These are phyloP conservation scores for Fusarium austroafricanum DNA, from an alignment of 2,329 filamentous ascomycete species.

Conservation along the genomic window DNA sequence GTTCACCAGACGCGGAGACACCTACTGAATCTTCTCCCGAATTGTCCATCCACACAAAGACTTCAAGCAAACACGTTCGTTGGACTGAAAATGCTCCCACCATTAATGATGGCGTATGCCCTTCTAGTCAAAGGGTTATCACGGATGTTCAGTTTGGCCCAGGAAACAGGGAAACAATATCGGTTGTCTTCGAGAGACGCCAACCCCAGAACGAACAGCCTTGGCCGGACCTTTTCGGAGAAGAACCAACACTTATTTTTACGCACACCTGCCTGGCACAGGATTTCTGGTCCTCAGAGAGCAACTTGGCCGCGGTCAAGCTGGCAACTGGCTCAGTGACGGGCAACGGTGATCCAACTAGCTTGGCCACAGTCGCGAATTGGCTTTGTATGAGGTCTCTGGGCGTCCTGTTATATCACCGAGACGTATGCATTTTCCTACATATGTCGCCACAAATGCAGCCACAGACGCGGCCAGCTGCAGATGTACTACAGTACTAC, in stretches of 20 bases:
- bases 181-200: constrained; percentile 27
- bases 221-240: constrained; percentile 48
- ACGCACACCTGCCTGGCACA: constrained; percentile 50
- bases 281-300: constrained; percentile 46
- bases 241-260: constrained; percentile 47
- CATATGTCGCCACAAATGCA: constrained; percentile 46
- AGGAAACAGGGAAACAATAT: constrained; percentile 10
- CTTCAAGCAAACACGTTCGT: not conserved
- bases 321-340: constrained; percentile 41
- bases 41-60: not conserved
- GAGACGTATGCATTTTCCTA: constrained; percentile 54
- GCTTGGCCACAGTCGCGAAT: constrained; percentile 48
- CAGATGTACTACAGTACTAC: constrained; percentile 48
- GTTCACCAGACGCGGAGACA: not conserved
- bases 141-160: constrained; percentile 37
- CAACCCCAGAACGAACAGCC: constrained; percentile 1
- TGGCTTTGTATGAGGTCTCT: constrained; percentile 52
- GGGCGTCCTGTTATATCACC: constrained; percentile 51
- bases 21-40: not conserved
- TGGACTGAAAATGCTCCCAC: not conserved
- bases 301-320: constrained; percentile 16
- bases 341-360: constrained; percentile 9
- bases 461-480: not conserved
- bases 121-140: constrained; percentile 4
- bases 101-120: not conserved